Base-by-base conservation (phyloP, 306 rosid species). In the Bauhinia variegata region DNA sequence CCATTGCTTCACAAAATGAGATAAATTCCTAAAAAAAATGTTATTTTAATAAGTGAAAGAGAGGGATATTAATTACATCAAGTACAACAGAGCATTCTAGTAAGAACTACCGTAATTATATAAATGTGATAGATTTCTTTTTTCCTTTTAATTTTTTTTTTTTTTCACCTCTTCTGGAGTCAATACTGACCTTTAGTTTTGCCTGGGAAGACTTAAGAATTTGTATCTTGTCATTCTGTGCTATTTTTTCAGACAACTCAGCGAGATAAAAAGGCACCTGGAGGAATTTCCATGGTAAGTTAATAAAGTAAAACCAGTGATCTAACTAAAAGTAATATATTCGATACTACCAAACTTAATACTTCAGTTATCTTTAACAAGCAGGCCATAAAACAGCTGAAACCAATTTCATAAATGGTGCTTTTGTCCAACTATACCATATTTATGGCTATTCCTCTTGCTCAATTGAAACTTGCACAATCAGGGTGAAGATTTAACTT, bases 251-350 rank as follows among this genome's bases (percentile, higher is more conserved):
- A 2, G 92, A 83, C 84, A 93, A 69, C 83, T 90, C 99, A 57
- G 86, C 99, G 4, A 88, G 95, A 73, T 93, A 93, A 83, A 83
- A 93, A 0, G 95, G 89, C 60, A 90, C 97, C 99, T 93, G 78
- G 13, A 77, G 65, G 17, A 74, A 60, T 47, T 28, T 52, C 53
- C 36, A 33, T 33, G 32, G 15, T 23, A 70, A 59, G 34, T 33
- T 64, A 71, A 41, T 37, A 41, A 54, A 76, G 65, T 8, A 30
- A 17, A 33, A 64, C 11, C 46, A 48, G 11, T 14, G 34, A 33
- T 64, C 34, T 16, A 28, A 2, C 47, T 6, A 11, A 33, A 10
- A 49, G 53, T 23, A 32, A 48, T 41, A 62, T 12, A 16, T 23
- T 23, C 28, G 28, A 23, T 23, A 16, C 44, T 30, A 5, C 28